Percentiles rank a stretch among this genome's conserved stretches.
phyloP scores from a whole-genome alignment of 225 moss, liverwort and hornwort species.

The Thuidium tamariscinum region DNA sequence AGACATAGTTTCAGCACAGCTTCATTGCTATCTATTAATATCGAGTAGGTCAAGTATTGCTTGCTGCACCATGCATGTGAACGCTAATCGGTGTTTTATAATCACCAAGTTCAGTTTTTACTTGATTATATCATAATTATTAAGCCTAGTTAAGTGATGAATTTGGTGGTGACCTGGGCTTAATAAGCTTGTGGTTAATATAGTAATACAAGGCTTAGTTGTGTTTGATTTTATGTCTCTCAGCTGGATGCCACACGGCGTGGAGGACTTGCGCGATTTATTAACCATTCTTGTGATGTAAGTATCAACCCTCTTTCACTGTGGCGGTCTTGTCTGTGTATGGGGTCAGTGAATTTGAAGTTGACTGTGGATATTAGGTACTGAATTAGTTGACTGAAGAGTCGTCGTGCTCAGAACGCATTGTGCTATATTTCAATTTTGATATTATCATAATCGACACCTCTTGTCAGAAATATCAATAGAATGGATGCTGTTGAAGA shows the following conservation, averaged over 20 bases:
- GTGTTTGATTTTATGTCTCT: background rate
- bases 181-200: background rate
- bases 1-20: background rate
- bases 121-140: background rate
- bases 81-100: background rate
- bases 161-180: background rate
- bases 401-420: background rate
- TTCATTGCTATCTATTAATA: background rate
- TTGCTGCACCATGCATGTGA: background rate
- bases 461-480: background rate
- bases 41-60: background rate
- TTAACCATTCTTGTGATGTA: slow-evolving; percentile 96
- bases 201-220: background rate
- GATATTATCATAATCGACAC: background rate
- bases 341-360: background rate
- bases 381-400: background rate
- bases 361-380: background rate
- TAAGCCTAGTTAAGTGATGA: background rate
- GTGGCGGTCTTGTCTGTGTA: background rate
- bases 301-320: slow-evolving; percentile 3
- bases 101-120: background rate
- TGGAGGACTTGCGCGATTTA: slow-evolving; percentile 83
- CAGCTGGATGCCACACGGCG: slow-evolving; percentile 83
- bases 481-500: background rate
- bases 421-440: background rate